Evolutionary conservation across 768 basidiomycete species (phyloP).

Genomic region (Neoboletus brunneissimus): DNA sequence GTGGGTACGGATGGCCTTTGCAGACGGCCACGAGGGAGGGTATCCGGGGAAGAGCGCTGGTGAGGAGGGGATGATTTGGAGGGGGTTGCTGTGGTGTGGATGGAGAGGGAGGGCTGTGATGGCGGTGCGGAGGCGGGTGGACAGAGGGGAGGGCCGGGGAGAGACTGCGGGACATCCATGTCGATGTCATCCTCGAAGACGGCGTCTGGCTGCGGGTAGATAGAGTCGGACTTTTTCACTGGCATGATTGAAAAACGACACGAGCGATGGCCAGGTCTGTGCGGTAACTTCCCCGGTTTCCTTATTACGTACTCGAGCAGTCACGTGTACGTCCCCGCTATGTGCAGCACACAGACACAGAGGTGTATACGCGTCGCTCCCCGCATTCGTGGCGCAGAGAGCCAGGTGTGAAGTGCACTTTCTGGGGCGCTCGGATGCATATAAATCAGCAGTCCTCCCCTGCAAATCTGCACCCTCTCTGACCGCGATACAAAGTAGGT

Average conservation of each 20-base stretch:
- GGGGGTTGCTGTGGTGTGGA: constrained; percentile 12
- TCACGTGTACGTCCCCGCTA: constrained; percentile 12
- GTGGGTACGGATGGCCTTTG: constrained; percentile 11
- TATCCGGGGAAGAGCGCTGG: constrained; percentile 21
- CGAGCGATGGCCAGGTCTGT: constrained; percentile 17
- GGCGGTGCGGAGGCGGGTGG: neutral
- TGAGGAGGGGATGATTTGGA: constrained; percentile 13
- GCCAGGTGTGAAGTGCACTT: neutral
- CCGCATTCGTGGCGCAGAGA: neutral
- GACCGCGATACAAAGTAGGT: constrained; percentile 4
- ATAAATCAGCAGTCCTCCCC: neutral
- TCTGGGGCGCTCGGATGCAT: constrained; percentile 1
- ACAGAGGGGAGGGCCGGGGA: neutral
- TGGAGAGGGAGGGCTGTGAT: constrained; percentile 13
- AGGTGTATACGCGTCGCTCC: neutral
- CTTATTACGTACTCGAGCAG: constrained; percentile 6
- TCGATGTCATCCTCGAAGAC: constrained; percentile 39
- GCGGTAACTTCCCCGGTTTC: neutral
- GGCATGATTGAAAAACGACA: constrained; percentile 25
- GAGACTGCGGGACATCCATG: constrained; percentile 21
- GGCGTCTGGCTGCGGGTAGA: constrained; percentile 20
- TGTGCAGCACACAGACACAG: no score
- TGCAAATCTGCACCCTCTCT: neutral
- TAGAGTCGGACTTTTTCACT: constrained; percentile 16
- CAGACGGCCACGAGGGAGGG: constrained; percentile 5